Conservation (phyloP, 176 grass and related monocot species). For the Oryza brachyantha region DNA sequence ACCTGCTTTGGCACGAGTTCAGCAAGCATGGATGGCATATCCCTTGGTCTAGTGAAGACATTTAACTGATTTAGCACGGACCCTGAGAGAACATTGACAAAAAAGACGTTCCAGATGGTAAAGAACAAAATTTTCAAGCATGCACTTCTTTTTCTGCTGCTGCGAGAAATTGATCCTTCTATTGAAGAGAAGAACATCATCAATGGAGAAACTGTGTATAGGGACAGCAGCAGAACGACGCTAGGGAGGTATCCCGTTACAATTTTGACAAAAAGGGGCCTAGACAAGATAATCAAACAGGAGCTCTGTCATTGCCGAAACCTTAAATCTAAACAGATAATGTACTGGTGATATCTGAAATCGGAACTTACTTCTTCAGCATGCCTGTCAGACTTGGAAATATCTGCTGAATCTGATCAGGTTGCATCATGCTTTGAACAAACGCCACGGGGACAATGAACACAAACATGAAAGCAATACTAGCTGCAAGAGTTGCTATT, state of each 20-base stretch:
- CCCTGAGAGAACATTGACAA: constrained; percentile 89
- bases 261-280: constrained; percentile 56
- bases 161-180: constrained; percentile 84
- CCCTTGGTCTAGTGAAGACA: constrained; percentile 68
- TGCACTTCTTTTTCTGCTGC: constrained; percentile 77
- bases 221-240: constrained; percentile 67
- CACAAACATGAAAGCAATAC: constrained; percentile 72
- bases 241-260: constrained; percentile 93
- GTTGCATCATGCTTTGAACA: constrained; percentile 84
- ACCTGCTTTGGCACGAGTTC: constrained; percentile 94
- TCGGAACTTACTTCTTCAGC: constrained; percentile 62
- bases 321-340: background rate
- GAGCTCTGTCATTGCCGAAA: constrained; percentile 8
- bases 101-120: constrained; percentile 92
- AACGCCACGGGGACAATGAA: constrained; percentile 81
- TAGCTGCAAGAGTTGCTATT: constrained; percentile 57
- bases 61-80: constrained; percentile 67
- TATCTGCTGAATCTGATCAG: constrained; percentile 51
- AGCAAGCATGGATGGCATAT: constrained; percentile 77
- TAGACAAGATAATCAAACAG: constrained; percentile 37
- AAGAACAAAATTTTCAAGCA: constrained; percentile 84
- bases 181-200: constrained; percentile 91
- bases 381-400: constrained; percentile 50
- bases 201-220: constrained; percentile 80
- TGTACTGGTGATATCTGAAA: constrained; percentile 9